Evolutionary conservation across 768 basidiomycete species (phyloP), one percentile per base, ranked within the genome.

Genomic region (Clitopilus hobsonii): DNA sequence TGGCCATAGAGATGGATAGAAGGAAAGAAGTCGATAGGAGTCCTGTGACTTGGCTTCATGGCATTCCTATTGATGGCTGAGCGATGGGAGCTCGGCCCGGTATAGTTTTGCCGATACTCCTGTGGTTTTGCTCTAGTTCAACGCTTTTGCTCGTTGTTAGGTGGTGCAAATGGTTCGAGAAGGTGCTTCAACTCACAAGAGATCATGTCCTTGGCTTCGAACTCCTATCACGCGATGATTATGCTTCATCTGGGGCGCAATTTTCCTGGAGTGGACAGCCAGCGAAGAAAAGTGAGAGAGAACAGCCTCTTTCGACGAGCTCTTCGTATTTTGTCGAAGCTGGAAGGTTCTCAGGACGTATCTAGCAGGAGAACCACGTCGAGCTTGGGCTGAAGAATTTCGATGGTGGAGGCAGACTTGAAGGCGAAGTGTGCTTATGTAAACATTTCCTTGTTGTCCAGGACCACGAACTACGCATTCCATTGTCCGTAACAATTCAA

Each of bases 1-100:
- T 68, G 20, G 81, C 67, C 82, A 83, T 84, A 5, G 54, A 30
- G n/a, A 30, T 28, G 20, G 32, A 47, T 24, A 38, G 25, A 53
- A 41, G 28, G 29, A 11, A 20, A 45, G 41, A 45, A 45, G 41
- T 45, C 11, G 51, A 22, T 18, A 24, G 52, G 53, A 16, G 41
- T 45, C 41, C 41, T 45, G 41, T 45, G 41, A 45, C 41, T 45
- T 45, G 41, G 11, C 30, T n/a, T n/a, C n/a, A n/a, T n/a, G n/a
- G n/a, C n/a, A n/a, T 36, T 36, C 32, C n/a, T 11, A n/a, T 18
- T 45, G 41, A 23, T 45, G 41, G 22, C 8, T 45, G n/a, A 4
- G 22, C n/a, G 41, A 16, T 18, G 41, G 41, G 22, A 36, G 14
- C 11, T 23, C 41, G 41, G 41, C 14, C 41, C 41, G 41, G 41